Base-by-base conservation (phyloP, 306 rosid species). In the Prunus padus region DNA sequence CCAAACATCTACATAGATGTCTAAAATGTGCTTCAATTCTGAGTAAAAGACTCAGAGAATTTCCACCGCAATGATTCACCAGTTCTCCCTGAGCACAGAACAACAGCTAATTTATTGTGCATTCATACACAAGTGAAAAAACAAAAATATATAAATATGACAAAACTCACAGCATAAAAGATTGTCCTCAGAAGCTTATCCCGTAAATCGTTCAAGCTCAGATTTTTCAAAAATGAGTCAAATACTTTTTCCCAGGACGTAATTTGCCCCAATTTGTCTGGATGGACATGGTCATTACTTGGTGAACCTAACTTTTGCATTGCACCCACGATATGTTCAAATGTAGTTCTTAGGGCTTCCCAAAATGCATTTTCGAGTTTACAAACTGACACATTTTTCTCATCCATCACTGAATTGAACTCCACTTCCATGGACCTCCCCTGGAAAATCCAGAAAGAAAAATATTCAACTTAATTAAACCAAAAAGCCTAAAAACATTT, bases 371-470 rank as follows among this genome's bases (percentile, higher is more conserved):
- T 61, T 70, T 51, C 72, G 4, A 79, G 84, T 69, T 81, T 71
- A 72, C 49, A 68, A 60, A 59, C 33, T 11, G 72, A 59, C 45
- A 23, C 75, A 55, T 68, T 71, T 65, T 66, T 75, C 37, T 18
- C 84, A 31, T 74, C 73, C 37, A 20, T 26, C 23, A 74, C 81
- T 57, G 82, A 80, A 68, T 23, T 66, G 77, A 83, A 86, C 73
- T 92, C 96, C 74, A 81, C 83, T 87, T 92, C 91, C 25, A 87
- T 72, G 67, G 77, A 55, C 62, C 75, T 77, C 54, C 82, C 92
- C 98, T 93, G 85, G 61, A 84, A 73, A 79, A 40, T 65, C 11
- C 20, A 74, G 13, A 54, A 73, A 70, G 14, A 11, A 20, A 63
- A 61, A 25, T 49, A 54, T 42, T 15, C n/a, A 76, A 28, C 42